These are phyloP conservation scores for Fomitopsis betulina DNA, from an alignment of 1,284 basidiomycete species.

Conservation along the genomic window DNA sequence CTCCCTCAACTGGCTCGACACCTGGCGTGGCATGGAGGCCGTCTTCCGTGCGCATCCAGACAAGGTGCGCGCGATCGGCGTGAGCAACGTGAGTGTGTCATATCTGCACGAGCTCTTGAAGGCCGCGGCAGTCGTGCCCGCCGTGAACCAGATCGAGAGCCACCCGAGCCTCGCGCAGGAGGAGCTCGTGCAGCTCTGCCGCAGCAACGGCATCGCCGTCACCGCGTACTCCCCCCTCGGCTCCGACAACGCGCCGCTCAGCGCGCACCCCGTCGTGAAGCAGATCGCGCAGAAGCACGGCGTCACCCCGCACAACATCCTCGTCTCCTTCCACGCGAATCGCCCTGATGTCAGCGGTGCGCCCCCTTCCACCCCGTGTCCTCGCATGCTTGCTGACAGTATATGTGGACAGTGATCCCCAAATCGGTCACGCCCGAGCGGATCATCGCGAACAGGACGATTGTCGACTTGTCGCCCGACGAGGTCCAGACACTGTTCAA, in stretches of 20 bases:
- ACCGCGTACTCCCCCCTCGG: slow-evolving; percentile 79
- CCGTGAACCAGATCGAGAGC: slow-evolving; percentile 78
- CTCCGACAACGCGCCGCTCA: slow-evolving; percentile 70
- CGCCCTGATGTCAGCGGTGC: slow-evolving; percentile 48
- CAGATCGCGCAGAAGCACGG: slow-evolving; percentile 51
- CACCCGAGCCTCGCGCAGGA: slow-evolving; percentile 69
- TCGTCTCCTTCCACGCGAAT: slow-evolving; percentile 66
- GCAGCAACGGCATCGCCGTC: slow-evolving; percentile 56
- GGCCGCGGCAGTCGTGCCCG: slow-evolving; percentile 63
- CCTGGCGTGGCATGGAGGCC: slow-evolving; percentile 78
- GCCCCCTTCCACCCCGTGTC: slow-evolving; percentile 8
- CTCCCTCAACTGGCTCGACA: slow-evolving; percentile 61
- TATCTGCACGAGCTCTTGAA: slow-evolving; percentile 57
- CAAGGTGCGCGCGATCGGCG: slow-evolving; percentile 73
- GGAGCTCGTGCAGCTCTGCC: slow-evolving; percentile 59
- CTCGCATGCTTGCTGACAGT: not conserved
- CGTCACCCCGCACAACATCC: slow-evolving; percentile 51
- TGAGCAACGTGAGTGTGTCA: slow-evolving; percentile 66
- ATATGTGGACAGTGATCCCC: slow-evolving; percentile 40
- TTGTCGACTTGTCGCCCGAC: slow-evolving; percentile 53
- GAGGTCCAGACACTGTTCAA: slow-evolving; percentile 51
- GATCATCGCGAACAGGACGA: slow-evolving; percentile 51
- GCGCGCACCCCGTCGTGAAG: slow-evolving; percentile 50
- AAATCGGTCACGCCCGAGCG: slow-evolving; percentile 62
- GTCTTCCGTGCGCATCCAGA: slow-evolving; percentile 58